Conservation (phyloP, 805 yeast genomes). For the Peterozyma xylosa region DNA sequence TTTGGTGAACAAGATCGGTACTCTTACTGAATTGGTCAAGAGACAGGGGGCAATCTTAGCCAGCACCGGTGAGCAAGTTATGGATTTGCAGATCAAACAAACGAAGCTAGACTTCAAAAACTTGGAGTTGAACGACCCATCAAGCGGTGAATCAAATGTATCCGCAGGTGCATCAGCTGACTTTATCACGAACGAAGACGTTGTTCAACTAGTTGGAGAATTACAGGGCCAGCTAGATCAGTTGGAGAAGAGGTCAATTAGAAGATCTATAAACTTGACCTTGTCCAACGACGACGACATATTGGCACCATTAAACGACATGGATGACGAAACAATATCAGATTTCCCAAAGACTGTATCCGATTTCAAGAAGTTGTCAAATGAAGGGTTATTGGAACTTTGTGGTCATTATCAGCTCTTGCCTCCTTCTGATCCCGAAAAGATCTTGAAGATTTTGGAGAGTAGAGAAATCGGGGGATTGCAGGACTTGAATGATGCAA, state of each 20-base stretch:
- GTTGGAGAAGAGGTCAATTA: conserved; percentile 68
- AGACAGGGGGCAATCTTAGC: conserved; percentile 63
- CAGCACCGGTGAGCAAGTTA: conserved; percentile 72
- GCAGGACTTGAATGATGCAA: conserved; percentile 44
- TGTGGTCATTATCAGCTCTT: conserved; percentile 71
- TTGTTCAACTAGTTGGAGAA: conserved; percentile 82
- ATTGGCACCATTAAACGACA: conserved; percentile 66
- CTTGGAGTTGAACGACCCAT: conserved; percentile 15
- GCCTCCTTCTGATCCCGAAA: conserved; percentile 54
- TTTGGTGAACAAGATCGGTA: conserved; percentile 38
- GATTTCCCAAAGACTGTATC: conserved; percentile 52
- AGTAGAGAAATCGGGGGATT: conserved; percentile 23
- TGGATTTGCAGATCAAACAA: conserved; percentile 61
- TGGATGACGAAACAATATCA: conserved; percentile 59
- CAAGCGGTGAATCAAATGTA: not conserved
- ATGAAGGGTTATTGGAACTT: conserved; percentile 41
- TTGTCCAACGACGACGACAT: conserved; percentile 30
- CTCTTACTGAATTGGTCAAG: conserved; percentile 44
- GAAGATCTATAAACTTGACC: conserved; percentile 61
- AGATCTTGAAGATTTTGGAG: conserved; percentile 9
- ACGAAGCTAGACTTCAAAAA: conserved; percentile 20
- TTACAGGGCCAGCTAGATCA: conserved; percentile 80
- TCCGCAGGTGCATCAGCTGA: conserved; percentile 37
- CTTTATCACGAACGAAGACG: conserved; percentile 73
- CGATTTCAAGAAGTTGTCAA: conserved; percentile 40